phyloP scores from a whole-genome alignment of 2,329 filamentous ascomycete genomes.

The Cytospora schulzeri region DNA sequence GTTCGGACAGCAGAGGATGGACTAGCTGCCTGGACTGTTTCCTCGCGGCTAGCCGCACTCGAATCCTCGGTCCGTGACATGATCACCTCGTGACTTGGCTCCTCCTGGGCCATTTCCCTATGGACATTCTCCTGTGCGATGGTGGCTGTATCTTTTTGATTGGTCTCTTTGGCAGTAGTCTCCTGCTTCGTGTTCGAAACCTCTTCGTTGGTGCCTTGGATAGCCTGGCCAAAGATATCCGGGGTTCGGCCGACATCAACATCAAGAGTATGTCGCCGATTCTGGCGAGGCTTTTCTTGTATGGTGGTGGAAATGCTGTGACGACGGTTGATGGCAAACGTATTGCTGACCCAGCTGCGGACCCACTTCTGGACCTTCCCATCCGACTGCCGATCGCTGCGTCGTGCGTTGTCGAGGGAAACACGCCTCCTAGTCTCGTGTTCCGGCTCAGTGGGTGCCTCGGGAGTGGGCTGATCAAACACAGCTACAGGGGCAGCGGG shows the following conservation, averaged over 20 bases:
- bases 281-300: constrained; percentile 5
- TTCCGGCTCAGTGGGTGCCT: constrained; percentile 30
- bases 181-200: neutral
- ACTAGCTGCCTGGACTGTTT: neutral
- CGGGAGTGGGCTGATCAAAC: constrained; percentile 35
- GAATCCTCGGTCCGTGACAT: neutral
- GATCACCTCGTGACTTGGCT: neutral
- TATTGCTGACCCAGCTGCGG: constrained; percentile 20
- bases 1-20: neutral
- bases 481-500: constrained; percentile 21
- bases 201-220: too few species aligned
- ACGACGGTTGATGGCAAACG: constrained; percentile 30
- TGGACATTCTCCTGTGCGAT: neutral
- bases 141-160: neutral
- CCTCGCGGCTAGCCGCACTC: neutral
- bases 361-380: constrained; percentile 17
- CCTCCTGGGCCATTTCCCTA: too few species aligned
- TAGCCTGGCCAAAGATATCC: constrained; percentile 38
- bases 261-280: constrained; percentile 33
- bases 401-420: constrained; percentile 35
- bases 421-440: constrained; percentile 36
- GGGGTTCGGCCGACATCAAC: constrained; percentile 39
- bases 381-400: constrained; percentile 33
- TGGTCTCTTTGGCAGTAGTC: neutral
- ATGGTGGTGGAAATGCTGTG: constrained; percentile 32